These are phyloP conservation scores for Erysimum cheiri DNA, from an alignment of 441 rosid genomes.

Conservation along the genomic window DNA sequence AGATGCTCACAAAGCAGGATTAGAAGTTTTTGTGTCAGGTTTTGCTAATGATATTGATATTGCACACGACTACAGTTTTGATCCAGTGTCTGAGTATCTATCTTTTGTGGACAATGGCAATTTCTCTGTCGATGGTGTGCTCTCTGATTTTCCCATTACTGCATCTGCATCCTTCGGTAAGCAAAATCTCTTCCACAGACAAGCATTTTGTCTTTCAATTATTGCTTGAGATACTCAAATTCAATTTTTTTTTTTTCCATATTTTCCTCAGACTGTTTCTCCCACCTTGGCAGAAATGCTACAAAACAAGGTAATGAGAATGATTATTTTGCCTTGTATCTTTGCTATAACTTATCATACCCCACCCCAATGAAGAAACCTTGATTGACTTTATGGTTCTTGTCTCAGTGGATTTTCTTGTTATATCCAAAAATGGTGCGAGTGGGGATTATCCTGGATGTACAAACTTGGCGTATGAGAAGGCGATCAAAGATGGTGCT, in stretches of 20 bases:
- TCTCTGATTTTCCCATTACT: constrained; percentile 87
- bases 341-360: constrained; percentile 13
- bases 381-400: constrained; percentile 26
- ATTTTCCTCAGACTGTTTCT: constrained; percentile 73
- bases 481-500: constrained; percentile 67
- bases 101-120: constrained; percentile 70
- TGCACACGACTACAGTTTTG: constrained; percentile 76
- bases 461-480: constrained; percentile 67
- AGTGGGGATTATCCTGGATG: constrained; percentile 88
- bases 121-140: constrained; percentile 87
- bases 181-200: constrained; percentile 28
- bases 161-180: constrained; percentile 72
- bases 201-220: not conserved
- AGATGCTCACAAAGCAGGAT: constrained; percentile 87
- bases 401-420: constrained; percentile 48
- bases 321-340: constrained; percentile 12
- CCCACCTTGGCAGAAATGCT: constrained; percentile 59
- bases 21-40: constrained; percentile 75
- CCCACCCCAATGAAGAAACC: not conserved
- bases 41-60: constrained; percentile 73
- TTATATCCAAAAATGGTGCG: constrained; percentile 74
- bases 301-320: constrained; percentile 55
- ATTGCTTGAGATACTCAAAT: constrained; percentile 1
- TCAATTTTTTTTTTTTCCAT: constrained; percentile 34
- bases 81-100: constrained; percentile 75